Percentiles rank a stretch among this genome's conserved stretches.
These are phyloP conservation scores for Sarocladiaceae sp. DNA, from an alignment of 2,329 filamentous ascomycete species.

Conservation along the genomic window DNA sequence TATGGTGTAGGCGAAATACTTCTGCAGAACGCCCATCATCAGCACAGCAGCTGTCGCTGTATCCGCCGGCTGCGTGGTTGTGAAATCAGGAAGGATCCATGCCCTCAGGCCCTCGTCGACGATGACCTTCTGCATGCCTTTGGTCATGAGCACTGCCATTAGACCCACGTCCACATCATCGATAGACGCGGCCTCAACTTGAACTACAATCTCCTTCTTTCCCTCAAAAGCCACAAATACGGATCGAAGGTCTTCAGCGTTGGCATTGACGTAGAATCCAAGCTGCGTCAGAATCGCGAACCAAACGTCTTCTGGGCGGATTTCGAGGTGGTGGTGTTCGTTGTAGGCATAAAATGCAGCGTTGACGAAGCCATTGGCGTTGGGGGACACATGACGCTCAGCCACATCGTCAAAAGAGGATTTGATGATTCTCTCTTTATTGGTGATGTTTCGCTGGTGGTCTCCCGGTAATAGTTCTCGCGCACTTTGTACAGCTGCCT, in stretches of 20 bases:
- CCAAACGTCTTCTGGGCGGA: constrained; percentile 49
- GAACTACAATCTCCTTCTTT: constrained; percentile 18
- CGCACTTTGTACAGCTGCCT: too few species aligned
- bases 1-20: constrained; percentile 36
- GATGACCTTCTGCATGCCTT: constrained; percentile 33
- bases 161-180: neutral
- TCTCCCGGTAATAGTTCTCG: too few species aligned
- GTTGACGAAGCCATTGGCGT: constrained; percentile 32
- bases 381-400: too few species aligned
- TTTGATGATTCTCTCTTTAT: too few species aligned
- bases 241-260: constrained; percentile 36
- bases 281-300: constrained; percentile 43
- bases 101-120: constrained; percentile 30
- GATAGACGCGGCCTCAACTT: too few species aligned
- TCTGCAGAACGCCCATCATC: constrained; percentile 45
- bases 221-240: constrained; percentile 37
- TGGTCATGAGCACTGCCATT: constrained; percentile 22
- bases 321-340: constrained; percentile 35
- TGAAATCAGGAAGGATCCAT: constrained; percentile 47
- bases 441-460: too few species aligned
- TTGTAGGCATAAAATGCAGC: constrained; percentile 34
- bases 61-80: constrained; percentile 41
- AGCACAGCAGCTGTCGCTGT: constrained; percentile 34
- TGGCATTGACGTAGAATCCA: constrained; percentile 36
- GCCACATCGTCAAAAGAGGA: too few species aligned